Evolutionary conservation across 805 yeast species (phyloP), one percentile per base, ranked within the genome.

Genomic region (Nakazawaea populi): DNA sequence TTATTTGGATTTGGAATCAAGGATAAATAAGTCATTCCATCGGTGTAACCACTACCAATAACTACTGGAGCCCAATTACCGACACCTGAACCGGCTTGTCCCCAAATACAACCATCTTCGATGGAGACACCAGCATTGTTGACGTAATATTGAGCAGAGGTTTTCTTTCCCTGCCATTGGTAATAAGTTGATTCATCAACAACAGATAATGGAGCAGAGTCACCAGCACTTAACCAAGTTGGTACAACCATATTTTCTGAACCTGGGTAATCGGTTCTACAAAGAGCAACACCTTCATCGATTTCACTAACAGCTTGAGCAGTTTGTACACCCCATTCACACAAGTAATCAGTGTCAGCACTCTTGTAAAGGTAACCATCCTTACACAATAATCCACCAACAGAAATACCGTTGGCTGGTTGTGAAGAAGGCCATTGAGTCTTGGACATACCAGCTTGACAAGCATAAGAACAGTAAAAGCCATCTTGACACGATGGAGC

Each of bases 211-310:
- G 86, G 85, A 63, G 76, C 69, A 38, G 77, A 59, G 38, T 73
- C 61, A 61, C 96, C 96, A 53, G 85, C 87, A 35, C 67, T 68
- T 48, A 91, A 86, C 56, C 80, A 74, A 54, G 98, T 91, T 68
- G 99, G 98, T 55, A 92, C 79, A 59, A 85, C 95, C 98, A 92
- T 94, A 80, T 90, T 90, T 77, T 92, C 99, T 57, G 97, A 85
- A 75, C 99, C 99, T 65, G 99, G 99, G 82, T 92, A 92, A 70
- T 92, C 99, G 55, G 99, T 92, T 77, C 97, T 87, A 80, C 99
- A 94, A 63, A 94, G 73, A 54, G 98, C 92, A 61, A 92, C 90
- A 48, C 77, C 76, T 54, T 85, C 66, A 58, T 68, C 64, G 53
- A 88, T 71, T 60, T 87, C 75, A 61, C 82, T 80, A 53, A 76